A percentile compares a stretch with the other conserved stretches of the same genome.
phyloP scores from a whole-genome alignment of 441 rosid species.

The Corymbia calophylla region DNA sequence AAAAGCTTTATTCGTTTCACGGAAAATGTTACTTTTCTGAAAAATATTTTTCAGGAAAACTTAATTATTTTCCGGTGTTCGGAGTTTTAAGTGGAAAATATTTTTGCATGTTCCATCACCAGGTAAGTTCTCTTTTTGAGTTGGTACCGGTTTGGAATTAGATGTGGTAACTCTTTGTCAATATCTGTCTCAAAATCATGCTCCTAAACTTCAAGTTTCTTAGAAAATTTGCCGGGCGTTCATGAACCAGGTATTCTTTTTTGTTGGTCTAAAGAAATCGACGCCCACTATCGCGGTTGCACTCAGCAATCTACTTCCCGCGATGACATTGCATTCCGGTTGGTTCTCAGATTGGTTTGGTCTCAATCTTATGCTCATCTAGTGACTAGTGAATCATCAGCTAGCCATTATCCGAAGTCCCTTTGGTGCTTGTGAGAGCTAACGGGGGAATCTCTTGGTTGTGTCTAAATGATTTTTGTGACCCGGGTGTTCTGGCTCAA shows the following conservation, averaged over 20 bases:
- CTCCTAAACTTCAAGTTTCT: neutral
- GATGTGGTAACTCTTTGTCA: no score
- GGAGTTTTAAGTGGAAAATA: no score
- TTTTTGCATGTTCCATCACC: neutral
- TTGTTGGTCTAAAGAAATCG: constrained; percentile 69
- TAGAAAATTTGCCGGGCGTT: constrained; percentile 38
- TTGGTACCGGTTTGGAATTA: no score
- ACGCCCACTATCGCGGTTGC: constrained; percentile 77
- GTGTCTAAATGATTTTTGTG: neutral
- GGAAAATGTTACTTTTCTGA: no score
- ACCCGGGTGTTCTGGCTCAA: neutral
- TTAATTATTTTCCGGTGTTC: no score
- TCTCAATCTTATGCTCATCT: neutral
- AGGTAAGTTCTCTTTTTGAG: neutral
- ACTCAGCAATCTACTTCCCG: constrained; percentile 62
- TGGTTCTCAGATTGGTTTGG: neutral
- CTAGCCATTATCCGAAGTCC: neutral
- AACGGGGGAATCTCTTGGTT: neutral
- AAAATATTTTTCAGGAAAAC: no score
- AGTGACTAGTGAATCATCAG: neutral
- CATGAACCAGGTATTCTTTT: constrained; percentile 62
- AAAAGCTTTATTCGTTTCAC: no score
- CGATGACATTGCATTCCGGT: constrained; percentile 4
- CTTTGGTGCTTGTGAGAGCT: neutral
- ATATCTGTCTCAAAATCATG: neutral